Conservation (phyloP, 768 basidiomycete genomes). For the Hysterangium stoloniferum region DNA sequence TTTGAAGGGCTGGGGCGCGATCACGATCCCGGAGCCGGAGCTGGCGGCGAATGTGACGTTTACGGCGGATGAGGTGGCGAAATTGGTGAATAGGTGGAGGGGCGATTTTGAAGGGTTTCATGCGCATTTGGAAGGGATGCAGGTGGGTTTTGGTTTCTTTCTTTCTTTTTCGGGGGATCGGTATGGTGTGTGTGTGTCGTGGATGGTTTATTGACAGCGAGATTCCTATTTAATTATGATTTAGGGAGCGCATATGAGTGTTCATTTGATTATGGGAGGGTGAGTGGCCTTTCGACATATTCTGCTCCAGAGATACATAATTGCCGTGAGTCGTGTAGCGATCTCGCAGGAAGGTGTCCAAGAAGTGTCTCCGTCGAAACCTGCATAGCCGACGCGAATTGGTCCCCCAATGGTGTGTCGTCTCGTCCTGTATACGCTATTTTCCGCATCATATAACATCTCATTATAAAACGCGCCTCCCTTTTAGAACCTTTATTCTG, state of each 20-base stretch:
- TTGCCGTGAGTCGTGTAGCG: slow-evolving; percentile 15
- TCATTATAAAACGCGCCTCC: too few species aligned
- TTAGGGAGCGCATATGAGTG: slow-evolving; percentile 26
- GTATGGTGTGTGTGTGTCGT: too few species aligned
- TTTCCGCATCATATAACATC: background rate
- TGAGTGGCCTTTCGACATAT: slow-evolving; percentile 6
- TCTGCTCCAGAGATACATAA: background rate
- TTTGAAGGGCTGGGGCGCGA: slow-evolving; percentile 11
- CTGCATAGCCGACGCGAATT: slow-evolving; percentile 23
- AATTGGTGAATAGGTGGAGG: slow-evolving; percentile 20
- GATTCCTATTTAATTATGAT: background rate
- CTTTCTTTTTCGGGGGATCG: background rate
- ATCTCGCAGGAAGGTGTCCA: slow-evolving; percentile 24
- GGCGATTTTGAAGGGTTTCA: slow-evolving; percentile 29
- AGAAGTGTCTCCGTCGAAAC: slow-evolving; percentile 6
- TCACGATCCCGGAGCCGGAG: slow-evolving; percentile 17
- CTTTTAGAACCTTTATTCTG: slow-evolving; percentile 30
- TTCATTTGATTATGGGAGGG: slow-evolving; percentile 29
- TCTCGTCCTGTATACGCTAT: background rate
- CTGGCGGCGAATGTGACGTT: slow-evolving; percentile 23
- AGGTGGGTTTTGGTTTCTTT: slow-evolving; percentile 16
- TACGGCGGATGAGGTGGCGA: slow-evolving; percentile 17
- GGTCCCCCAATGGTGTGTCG: slow-evolving; percentile 25
- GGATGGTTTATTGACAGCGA: too few species aligned
- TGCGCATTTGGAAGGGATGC: slow-evolving; percentile 20